Conservation (phyloP, 2,329 filamentous ascomycete genomes). For the Neofusicoccum umdonicola region DNA sequence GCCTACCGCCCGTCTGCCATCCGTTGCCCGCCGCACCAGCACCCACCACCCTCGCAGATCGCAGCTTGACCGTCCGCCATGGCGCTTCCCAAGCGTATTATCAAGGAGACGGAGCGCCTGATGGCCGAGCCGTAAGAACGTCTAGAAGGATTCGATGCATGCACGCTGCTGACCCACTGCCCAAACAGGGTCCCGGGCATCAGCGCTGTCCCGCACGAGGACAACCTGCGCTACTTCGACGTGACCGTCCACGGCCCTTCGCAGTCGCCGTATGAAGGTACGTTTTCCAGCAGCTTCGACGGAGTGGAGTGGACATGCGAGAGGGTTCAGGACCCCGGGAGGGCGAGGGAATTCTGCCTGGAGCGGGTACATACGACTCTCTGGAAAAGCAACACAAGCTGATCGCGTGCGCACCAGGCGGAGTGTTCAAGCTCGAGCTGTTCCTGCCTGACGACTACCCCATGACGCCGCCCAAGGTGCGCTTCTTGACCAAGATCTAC, state of each 20-base stretch:
- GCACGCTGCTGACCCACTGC: background rate
- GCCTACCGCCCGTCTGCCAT: background rate
- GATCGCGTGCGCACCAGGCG: conserved; percentile 48
- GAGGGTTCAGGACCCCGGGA: background rate
- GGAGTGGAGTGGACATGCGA: background rate
- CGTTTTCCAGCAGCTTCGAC: conserved; percentile 22
- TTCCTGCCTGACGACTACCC: conserved; percentile 98
- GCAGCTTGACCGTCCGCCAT: conserved; percentile 31
- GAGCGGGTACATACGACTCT: background rate
- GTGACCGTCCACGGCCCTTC: conserved; percentile 92
- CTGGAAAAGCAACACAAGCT: background rate
- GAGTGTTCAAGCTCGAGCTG: conserved; percentile 93
- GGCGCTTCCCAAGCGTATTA: conserved; percentile 92
- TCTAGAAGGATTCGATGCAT: conserved; percentile 3
- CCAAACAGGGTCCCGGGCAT: conserved; percentile 84
- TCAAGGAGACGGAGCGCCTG: conserved; percentile 97
- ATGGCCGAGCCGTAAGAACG: conserved; percentile 86
- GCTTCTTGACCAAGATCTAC: conserved; percentile 98
- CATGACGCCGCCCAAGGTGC: conserved; percentile 98
- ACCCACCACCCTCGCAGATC: background rate
- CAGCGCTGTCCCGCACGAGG: conserved; percentile 90
- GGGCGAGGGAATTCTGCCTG: too few relatives aligned
- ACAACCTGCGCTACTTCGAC: conserved; percentile 97
- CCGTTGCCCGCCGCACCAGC: background rate
- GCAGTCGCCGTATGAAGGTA: conserved; percentile 93